phyloP scores from a whole-genome alignment of 352 stramenopile genomes.

The Thalassiosira oceanica region DNA sequence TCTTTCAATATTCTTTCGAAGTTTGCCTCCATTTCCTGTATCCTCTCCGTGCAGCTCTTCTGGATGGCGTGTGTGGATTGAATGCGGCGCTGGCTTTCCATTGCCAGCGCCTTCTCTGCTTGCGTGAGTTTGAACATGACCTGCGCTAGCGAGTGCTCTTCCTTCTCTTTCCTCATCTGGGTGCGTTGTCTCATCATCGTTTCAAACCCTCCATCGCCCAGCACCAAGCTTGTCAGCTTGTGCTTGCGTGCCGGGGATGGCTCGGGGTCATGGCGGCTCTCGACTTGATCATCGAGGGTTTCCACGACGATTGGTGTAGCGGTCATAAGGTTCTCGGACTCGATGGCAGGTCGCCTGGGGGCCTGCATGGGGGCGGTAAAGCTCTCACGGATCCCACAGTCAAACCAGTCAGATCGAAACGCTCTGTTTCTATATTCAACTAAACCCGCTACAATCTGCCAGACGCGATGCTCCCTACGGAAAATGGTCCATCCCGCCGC shows the following conservation, averaged over 20 bases:
- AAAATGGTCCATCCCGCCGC: too few relatives aligned
- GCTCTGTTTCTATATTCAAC: too few relatives aligned
- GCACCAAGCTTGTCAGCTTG: constrained; percentile 27
- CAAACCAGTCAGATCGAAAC: too few relatives aligned
- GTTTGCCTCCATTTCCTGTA: constrained; percentile 83
- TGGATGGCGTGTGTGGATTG: constrained; percentile 92
- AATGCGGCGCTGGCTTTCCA: constrained; percentile 91
- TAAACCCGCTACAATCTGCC: too few relatives aligned
- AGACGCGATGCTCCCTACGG: too few relatives aligned
- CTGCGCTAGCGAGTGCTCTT: constrained; percentile 90
- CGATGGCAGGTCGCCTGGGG: too few relatives aligned
- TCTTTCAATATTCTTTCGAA: constrained; percentile 84
- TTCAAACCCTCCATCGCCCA: constrained; percentile 57
- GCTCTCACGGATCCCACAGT: too few relatives aligned
- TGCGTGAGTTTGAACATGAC: constrained; percentile 89
- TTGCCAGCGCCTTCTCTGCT: constrained; percentile 88
- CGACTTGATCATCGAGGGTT: too few relatives aligned
- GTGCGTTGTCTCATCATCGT: constrained; percentile 60
- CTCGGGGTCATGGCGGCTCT: too few relatives aligned
- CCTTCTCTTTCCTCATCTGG: constrained; percentile 85
- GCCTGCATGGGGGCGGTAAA: too few relatives aligned
- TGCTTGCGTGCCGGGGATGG: constrained; percentile 30
- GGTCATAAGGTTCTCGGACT: too few relatives aligned
- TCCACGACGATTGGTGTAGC: too few relatives aligned
- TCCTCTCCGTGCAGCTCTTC: constrained; percentile 87